Base-by-base conservation (phyloP, 1,284 basidiomycete genomes). In the Peniophora sp. region DNA sequence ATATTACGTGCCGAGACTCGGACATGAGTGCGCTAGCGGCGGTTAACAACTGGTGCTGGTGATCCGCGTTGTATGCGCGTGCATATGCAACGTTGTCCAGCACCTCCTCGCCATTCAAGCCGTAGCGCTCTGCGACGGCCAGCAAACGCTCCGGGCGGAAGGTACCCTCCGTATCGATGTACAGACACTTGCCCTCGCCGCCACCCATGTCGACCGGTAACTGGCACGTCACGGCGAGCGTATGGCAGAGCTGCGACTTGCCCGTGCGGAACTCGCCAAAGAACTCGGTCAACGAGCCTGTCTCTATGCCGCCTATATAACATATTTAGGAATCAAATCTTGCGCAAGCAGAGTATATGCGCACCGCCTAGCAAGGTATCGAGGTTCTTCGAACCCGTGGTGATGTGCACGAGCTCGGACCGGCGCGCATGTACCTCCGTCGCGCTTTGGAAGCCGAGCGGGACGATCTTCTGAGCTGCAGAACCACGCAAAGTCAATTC, bases 211-310 rank as follows among this genome's bases (percentile, higher is more conserved):
- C 88, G 44, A 96, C 88, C 0, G 97, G 97, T 8, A 99, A 80
- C 74, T 97, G 97, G 65, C 97, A 99, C 5, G 96, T 98, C 14
- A 98, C 97, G 0, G 97, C 94, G 35, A 99, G 81, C 0, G 96
- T 98, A 64, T 99, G 97, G 66, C 97, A 99, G 48, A 99, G 79
- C 64, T 99, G 97, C 35, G 93, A 97, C 71, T 99, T 99, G 52
- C 97, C 97, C 9, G 97, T 99, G 59, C 97, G 78, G 71, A 98
- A 99, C 71, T 99, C 97, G 59, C 97, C 97, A 70, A 97, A 99
- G 22, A 99, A 73, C 68, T 99, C 97, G 0, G 97, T 99, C 65
- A 99, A 97, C 1, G 94, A 90, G 37, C 97, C 97, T 11, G 97
- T 99, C 73, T 99, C 97, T 60, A 99, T 92, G 8, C 97, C 97